Conservation (phyloP, 257 asterid genomes). For the Voacanga thouarsii region DNA sequence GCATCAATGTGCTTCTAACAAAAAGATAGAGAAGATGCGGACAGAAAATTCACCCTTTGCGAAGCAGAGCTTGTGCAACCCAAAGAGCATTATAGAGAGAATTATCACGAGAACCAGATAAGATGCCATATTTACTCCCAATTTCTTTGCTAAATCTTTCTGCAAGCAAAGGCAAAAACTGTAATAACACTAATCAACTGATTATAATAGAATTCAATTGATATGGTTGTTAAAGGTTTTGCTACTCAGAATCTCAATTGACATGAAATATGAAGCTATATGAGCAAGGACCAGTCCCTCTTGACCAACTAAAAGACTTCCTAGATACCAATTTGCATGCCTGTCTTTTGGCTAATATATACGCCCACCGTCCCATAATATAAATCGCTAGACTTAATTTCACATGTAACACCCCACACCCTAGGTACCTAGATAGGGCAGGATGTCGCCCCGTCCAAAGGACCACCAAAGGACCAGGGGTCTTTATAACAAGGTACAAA, state of each 20-base stretch:
- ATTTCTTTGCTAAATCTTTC: conserved; percentile 66
- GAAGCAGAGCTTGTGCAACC: conserved; percentile 92
- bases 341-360: neutral
- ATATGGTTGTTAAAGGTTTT: neutral
- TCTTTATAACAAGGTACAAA: too few relatives aligned
- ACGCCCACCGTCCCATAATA: too few relatives aligned
- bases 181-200: neutral
- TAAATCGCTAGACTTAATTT: too few relatives aligned
- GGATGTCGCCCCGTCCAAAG: too few relatives aligned
- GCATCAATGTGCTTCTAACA: conserved; percentile 14
- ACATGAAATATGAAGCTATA: neutral
- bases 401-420: too few relatives aligned
- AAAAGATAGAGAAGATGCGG: conserved; percentile 12
- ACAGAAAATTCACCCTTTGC: conserved; percentile 66
- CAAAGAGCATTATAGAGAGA: conserved; percentile 93
- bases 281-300: neutral
- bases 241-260: neutral
- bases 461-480: too few relatives aligned
- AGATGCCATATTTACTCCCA: conserved; percentile 83
- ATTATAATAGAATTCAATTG: neutral
- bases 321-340: neutral
- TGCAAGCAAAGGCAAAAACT: conserved; percentile 37
- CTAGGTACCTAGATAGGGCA: too few relatives aligned
- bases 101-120: conserved; percentile 85
- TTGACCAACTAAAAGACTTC: neutral